Evolutionary conservation across 768 basidiomycete species (phyloP), one percentile per base, ranked within the genome.

Genomic region (Agrocybe pediades): DNA sequence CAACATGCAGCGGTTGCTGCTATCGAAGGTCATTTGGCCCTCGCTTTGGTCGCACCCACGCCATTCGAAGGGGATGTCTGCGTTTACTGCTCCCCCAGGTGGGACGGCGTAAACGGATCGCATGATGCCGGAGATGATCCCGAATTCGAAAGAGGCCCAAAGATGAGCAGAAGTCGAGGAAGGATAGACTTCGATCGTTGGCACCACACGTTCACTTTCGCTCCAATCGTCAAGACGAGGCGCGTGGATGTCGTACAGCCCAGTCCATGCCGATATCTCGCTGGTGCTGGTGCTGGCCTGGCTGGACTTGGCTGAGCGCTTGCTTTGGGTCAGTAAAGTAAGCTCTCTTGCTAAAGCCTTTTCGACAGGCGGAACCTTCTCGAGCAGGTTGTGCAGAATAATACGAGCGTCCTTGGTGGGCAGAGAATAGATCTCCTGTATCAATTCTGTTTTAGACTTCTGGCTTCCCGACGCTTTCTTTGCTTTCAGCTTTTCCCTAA

Each of bases 131-230:
- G 62, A 58, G 8, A 65, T 39, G 13, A 62, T 44, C 5, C 66
- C 65, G 49, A 68, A 68, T 20, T 68, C 39, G 39, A 68, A 67
- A n/a, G 41, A 49, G 17, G 51, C 64, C 65, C 66, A 70, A 30
- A 68, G 55, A 39, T 65, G 67, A n/a, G 61, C 56, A 11, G 26
- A 19, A 11, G 60, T 64, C 4, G 57, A 62, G 8, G 68, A 69
- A 0, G 65, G 59, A 41, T 55, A 62, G n/a, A 67, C 41, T 21
- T 61, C 57, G 40, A 69, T 55, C 16, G 53, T 58, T 48, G 59
- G 51, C 30, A 27, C 36, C 9, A 46, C 25, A 17, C 42, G 24
- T 1, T 49, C 53, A 6, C 17, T 9, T 15, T 51, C 56, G 58
- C 59, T 62, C 13, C 58, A 36, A 23, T 58, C 51, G 7, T 59